A percentile compares a stretch with the other conserved stretches of the same genome.
Conservation (phyloP, 1,284 basidiomycete species). For the Mycosarcoma mackinlayi region DNA sequence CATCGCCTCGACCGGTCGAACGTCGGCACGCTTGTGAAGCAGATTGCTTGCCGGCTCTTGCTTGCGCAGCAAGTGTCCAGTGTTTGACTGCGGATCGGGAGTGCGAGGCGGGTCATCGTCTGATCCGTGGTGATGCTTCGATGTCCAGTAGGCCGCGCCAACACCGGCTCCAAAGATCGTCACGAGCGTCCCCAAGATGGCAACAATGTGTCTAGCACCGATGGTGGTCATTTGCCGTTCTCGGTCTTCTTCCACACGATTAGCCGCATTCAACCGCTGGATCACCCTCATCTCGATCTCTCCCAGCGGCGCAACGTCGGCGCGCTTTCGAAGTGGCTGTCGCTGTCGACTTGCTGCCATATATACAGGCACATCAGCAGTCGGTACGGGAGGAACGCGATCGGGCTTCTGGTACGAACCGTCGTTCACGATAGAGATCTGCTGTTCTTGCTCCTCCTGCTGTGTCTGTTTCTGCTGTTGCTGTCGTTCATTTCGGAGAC, state of each 20-base stretch:
- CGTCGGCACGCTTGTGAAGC: not conserved
- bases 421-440: not conserved
- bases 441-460: not conserved
- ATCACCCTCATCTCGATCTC: not conserved
- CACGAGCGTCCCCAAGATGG: not conserved
- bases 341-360: too few relatives aligned
- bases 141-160: not conserved
- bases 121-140: not conserved
- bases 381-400: too few relatives aligned
- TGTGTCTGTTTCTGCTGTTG: conserved; percentile 2
- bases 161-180: not conserved
- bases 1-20: not conserved
- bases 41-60: not conserved
- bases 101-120: too few relatives aligned
- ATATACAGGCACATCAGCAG: too few relatives aligned
- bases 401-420: not conserved
- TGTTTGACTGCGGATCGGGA: too few relatives aligned
- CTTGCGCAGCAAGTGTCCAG: too few relatives aligned
- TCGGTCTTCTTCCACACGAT: too few relatives aligned
- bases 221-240: too few relatives aligned
- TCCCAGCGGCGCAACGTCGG: not conserved
- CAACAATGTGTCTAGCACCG: not conserved
- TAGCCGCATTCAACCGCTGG: too few relatives aligned
- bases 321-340: conserved; percentile 5
- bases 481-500: conserved; percentile 1